Evolutionary conservation across 768 basidiomycete genomes (phyloP), one percentile per base, ranked within the genome.

Genomic region (Mycena rebaudengoi): DNA sequence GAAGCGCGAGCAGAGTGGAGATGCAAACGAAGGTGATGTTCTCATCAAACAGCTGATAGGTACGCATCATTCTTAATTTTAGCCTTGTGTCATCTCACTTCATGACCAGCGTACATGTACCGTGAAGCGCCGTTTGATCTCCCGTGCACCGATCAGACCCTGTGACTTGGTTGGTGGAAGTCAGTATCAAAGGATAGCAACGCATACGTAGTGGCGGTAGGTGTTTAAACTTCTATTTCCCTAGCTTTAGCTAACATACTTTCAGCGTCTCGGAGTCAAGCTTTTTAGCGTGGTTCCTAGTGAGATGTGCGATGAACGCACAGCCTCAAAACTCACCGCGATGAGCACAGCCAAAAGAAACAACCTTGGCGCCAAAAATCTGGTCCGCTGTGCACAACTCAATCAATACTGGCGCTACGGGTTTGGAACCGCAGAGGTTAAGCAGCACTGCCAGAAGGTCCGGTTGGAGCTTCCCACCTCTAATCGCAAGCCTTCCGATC

Each of bases 341-440:
- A 39, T 37, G 56, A 48, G 45, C 44, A 57, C 45, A 1, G 45
- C 56, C 0, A 48, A 37, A 21, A 43, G 33, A 14, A 57, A 57
- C 45, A 45, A 45, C 21, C 35, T 57, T 2, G 45, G 44, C 7
- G 21, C 56, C 25, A 35, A 46, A 14, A 57, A 57, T 16, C 45
- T 57, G 2, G 13, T 57, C n/a, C 56, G 45, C 2, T 28, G 44
- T 21, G 56, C 56, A 0, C 55, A 56, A 37, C 44, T 56, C 32
- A 56, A 56, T 37, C 55, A 56, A 28, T 56, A 56, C 37, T 56
- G 55, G 55, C 41, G 55, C 1, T 56, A 56, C 25, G 55, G 55
- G 23, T 56, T 45, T 28, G 55, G 55, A 4, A 33, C 43, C 16
- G 5, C 41, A 1, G 55, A 55, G n/a, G 41, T 55, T 3, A 3